Base-by-base conservation (phyloP, 2,329 filamentous ascomycete species). In the Karstenula rhodostoma region DNA sequence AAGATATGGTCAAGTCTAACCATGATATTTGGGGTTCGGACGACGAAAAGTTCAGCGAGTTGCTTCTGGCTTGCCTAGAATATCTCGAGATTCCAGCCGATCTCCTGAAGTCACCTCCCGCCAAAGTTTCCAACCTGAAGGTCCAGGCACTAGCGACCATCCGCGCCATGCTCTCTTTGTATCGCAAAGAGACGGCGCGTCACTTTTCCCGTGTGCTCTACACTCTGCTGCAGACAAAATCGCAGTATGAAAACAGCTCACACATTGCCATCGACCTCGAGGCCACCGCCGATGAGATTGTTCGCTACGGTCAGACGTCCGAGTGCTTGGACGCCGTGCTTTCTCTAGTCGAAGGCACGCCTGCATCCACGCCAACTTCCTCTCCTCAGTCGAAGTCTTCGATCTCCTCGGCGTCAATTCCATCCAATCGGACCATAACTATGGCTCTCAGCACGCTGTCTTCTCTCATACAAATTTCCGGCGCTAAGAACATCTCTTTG, bases 181-280 rank as follows among this genome's bases (percentile, higher is more conserved):
- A 90, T 70, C 86, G 87, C 37, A 86, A 86, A 57, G 84, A 83
- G 63, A 91, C 92, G 67, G 84, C 85, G 61, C 86, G 87, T 3
- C 89, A 92, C 79, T 86, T 91, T 46, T 85, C 88, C 15, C 85
- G 85, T 27, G 88, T 89, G 0, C 84, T 94, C 1, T 87, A 89
- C 71, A 86, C 89, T 6, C 81, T 93, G 1, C 82, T 93, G 23
- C 81, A 84, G 37, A 87, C 89, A 7, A 86, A 91, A 43, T 85
- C 86, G 44, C 82, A 83, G 55, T 90, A 91, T 71, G 90, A 93
- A 62, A 85, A 86, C 13, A 84, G 87, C 25, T 86, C 88, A 22
- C 90, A 93, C 74, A 90, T 93, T 55, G 88, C 92, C 54, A 87
- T 87, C 57, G 91, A 91, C 22, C 83, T 94, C 43, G 90, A 93